Evolutionary conservation across 2,329 filamentous ascomycete species (phyloP).

Genomic region (Alternaria atra): DNA sequence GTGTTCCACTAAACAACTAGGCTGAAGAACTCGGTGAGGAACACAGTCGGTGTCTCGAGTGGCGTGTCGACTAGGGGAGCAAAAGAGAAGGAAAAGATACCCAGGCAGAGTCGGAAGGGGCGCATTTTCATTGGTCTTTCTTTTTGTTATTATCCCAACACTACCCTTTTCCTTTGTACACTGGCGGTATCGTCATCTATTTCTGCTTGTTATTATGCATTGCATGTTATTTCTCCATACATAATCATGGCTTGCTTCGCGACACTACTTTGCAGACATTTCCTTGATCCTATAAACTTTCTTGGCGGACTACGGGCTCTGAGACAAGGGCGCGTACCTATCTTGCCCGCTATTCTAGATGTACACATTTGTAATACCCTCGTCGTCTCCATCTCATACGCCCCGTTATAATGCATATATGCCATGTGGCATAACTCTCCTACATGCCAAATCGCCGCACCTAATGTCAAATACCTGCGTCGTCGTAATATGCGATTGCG

Average conservation of each 20-base stretch:
- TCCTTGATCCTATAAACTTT: constrained; percentile 1
- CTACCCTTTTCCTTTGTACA: constrained; percentile 15
- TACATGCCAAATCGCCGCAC: not conserved
- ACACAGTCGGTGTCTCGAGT: constrained; percentile 9
- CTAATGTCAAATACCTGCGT: constrained; percentile 1
- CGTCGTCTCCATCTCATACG: not conserved
- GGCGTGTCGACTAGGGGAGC: constrained; percentile 8
- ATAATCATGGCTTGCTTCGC: constrained; percentile 4
- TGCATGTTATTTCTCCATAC: constrained; percentile 5
- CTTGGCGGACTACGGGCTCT: not conserved
- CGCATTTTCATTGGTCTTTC: constrained; percentile 13
- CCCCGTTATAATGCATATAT: not conserved
- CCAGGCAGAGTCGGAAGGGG: constrained; percentile 15
- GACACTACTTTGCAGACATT: constrained; percentile 5
- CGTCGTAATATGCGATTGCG: not conserved
- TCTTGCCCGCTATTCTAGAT: constrained; percentile 1
- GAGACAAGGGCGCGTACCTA: not conserved
- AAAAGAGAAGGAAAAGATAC: constrained; percentile 18
- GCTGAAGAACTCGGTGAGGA: constrained; percentile 1
- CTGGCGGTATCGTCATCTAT: constrained; percentile 4
- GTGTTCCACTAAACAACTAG: constrained; percentile 12
- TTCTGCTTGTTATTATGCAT: constrained; percentile 3
- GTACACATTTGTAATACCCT: constrained; percentile 11
- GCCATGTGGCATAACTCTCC: not conserved
- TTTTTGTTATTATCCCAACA: not conserved